phyloP scores from a whole-genome alignment of 176 grass and related monocot species.

The Eragrostis nindensis region DNA sequence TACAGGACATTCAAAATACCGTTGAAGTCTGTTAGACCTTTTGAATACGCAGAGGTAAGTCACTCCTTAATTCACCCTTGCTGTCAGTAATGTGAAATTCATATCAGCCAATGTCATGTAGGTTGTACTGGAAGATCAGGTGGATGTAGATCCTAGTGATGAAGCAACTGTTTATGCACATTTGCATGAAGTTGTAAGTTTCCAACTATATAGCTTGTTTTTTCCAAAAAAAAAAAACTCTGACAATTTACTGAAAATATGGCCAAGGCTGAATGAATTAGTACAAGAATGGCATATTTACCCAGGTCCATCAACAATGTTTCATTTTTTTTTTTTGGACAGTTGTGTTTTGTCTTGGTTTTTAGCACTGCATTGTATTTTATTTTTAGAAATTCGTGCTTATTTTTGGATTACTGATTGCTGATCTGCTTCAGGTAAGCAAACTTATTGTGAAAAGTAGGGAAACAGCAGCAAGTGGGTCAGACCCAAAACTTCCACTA shows the following conservation, averaged over 20 bases:
- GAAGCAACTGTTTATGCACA: slow-evolving; percentile 56
- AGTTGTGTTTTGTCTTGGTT: background rate
- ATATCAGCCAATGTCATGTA: slow-evolving; percentile 36
- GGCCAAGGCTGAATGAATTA: background rate
- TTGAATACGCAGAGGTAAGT: slow-evolving; percentile 75
- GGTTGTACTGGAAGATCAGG: slow-evolving; percentile 78
- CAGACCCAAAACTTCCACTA: slow-evolving; percentile 62
- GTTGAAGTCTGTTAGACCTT: slow-evolving; percentile 77
- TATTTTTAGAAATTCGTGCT: too few relatives aligned
- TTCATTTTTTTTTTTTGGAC: slow-evolving; percentile 15
- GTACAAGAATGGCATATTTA: background rate
- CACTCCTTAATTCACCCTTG: slow-evolving; percentile 5
- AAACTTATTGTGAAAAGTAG: slow-evolving; percentile 75
- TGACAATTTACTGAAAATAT: slow-evolving; percentile 4
- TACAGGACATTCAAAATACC: slow-evolving; percentile 85
- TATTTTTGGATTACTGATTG: background rate
- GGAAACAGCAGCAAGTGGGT: slow-evolving; percentile 40
- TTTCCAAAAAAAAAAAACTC: background rate
- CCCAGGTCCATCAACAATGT: background rate
- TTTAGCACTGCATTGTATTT: background rate
- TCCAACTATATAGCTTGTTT: background rate
- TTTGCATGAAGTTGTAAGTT: slow-evolving; percentile 80
- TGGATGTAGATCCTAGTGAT: slow-evolving; percentile 58
- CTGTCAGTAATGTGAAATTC: background rate
- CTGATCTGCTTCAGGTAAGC: slow-evolving; percentile 54